These are phyloP conservation scores for Monosporascus sp. DNA, from an alignment of 2,329 filamentous ascomycete species.

Conservation along the genomic window DNA sequence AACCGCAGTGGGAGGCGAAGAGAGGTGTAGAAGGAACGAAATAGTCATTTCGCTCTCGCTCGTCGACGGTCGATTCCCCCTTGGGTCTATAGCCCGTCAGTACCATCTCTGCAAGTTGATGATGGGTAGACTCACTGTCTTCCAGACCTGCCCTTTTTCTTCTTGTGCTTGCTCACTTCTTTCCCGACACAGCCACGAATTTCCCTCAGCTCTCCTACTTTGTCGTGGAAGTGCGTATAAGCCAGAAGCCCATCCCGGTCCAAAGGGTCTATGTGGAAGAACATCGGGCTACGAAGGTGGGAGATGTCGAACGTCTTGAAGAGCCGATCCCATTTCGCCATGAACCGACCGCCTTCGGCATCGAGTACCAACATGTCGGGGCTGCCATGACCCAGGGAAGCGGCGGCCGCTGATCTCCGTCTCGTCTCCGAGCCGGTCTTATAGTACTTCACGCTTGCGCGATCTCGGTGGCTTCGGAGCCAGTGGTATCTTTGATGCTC, in stretches of 20 bases:
- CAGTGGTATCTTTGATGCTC: conserved; percentile 79
- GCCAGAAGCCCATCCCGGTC: conserved; percentile 71
- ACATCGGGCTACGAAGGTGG: conserved; percentile 73
- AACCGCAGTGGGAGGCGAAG: conserved; percentile 58
- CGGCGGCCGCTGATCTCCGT: conserved; percentile 26
- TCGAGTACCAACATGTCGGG: conserved; percentile 61
- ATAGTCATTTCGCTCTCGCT: conserved; percentile 65
- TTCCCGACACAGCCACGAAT: conserved; percentile 72
- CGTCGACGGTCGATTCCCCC: conserved; percentile 52
- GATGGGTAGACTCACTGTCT: conserved; percentile 34
- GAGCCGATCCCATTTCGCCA: conserved; percentile 64
- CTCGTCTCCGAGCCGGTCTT: conserved; percentile 32
- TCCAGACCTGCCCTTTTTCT: conserved; percentile 45
- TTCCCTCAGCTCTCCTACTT: conserved; percentile 62
- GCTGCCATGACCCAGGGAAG: conserved; percentile 11
- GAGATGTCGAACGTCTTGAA: conserved; percentile 67
- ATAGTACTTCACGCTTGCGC: conserved; percentile 52
- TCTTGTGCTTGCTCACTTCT: conserved; percentile 77
- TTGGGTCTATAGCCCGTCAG: conserved; percentile 30
- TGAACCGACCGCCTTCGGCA: conserved; percentile 58
- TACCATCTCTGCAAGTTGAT: background rate
- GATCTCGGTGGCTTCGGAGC: conserved; percentile 61
- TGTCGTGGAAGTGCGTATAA: conserved; percentile 57
- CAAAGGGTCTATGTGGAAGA: conserved; percentile 74
- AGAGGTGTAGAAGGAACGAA: conserved; percentile 59